Conservation (phyloP, 495 filamentous ascomycete genomes). For the Neohortaea acidophila region DNA sequence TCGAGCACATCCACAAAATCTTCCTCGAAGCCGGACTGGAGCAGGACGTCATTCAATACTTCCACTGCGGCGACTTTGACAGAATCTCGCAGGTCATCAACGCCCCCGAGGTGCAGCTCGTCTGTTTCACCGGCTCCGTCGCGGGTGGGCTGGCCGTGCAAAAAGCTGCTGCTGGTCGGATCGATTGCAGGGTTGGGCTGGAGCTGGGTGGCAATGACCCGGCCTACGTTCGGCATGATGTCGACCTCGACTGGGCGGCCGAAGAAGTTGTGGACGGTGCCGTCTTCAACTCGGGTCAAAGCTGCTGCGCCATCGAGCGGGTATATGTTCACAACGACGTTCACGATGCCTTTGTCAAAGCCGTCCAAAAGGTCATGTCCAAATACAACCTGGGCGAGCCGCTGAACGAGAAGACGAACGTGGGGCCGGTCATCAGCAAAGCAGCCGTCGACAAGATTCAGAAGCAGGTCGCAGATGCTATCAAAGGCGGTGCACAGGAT, state of each 20-base stretch:
- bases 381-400: constrained; percentile 85
- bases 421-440: constrained; percentile 80
- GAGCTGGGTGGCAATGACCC: constrained; percentile 91
- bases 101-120: constrained; percentile 54
- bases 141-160: constrained; percentile 76
- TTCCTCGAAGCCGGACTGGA: constrained; percentile 68
- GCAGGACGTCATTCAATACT: constrained; percentile 67
- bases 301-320: constrained; percentile 84
- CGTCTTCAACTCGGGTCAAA: constrained; percentile 93
- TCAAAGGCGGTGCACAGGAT: constrained; percentile 68
- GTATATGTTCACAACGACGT: constrained; percentile 81
- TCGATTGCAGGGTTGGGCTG: constrained; percentile 61
- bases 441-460: constrained; percentile 59
- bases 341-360: constrained; percentile 64
- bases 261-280: constrained; percentile 88
- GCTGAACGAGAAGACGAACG: constrained; percentile 55
- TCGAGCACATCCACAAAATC: constrained; percentile 59
- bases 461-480: constrained; percentile 67
- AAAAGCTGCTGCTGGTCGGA: constrained; percentile 58
- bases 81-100: constrained; percentile 57
- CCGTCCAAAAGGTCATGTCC: constrained; percentile 64
- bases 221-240: constrained; percentile 72
- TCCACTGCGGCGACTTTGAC: constrained; percentile 63
- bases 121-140: constrained; percentile 92
- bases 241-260: constrained; percentile 77